Conservation (phyloP, 2,329 filamentous ascomycete genomes). For the Alternaria gaisen region DNA sequence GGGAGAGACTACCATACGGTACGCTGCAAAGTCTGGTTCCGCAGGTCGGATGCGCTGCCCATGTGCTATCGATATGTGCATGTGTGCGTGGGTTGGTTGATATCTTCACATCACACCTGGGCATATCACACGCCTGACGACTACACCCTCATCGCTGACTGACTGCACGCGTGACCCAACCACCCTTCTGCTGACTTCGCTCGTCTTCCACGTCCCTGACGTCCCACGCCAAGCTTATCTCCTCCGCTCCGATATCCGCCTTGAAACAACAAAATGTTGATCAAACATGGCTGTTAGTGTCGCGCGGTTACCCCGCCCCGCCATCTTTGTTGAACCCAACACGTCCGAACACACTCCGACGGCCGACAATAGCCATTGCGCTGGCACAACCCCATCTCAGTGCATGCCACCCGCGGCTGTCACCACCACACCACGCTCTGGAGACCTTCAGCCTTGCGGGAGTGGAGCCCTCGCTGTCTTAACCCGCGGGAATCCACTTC, state of each 20-base stretch:
- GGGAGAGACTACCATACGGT: background rate
- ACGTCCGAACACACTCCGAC: constrained; percentile 7
- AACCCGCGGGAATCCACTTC: background rate
- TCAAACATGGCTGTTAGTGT: background rate
- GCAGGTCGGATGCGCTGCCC: background rate
- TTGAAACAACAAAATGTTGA: constrained; percentile 6
- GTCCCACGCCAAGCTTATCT: background rate
- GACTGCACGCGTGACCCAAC: background rate
- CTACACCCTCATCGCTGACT: background rate
- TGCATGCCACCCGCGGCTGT: constrained; percentile 2
- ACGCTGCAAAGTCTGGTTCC: background rate
- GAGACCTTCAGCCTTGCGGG: constrained; percentile 14
- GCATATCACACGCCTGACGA: background rate
- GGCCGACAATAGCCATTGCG: background rate
- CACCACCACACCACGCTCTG: constrained; percentile 1
- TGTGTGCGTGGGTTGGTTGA: background rate
- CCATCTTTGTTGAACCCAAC: constrained; percentile 3
- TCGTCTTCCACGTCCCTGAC: background rate
- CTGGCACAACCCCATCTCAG: background rate
- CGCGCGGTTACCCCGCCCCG: constrained; percentile 7
- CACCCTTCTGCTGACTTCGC: constrained; percentile 3
- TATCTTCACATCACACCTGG: background rate
- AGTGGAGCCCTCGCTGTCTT: constrained; percentile 3
- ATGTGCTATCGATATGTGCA: background rate
- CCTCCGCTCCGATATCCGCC: constrained; percentile 1